Conservation (phyloP, 129 eudicot genomes). For the Flaveria ramosissima region DNA sequence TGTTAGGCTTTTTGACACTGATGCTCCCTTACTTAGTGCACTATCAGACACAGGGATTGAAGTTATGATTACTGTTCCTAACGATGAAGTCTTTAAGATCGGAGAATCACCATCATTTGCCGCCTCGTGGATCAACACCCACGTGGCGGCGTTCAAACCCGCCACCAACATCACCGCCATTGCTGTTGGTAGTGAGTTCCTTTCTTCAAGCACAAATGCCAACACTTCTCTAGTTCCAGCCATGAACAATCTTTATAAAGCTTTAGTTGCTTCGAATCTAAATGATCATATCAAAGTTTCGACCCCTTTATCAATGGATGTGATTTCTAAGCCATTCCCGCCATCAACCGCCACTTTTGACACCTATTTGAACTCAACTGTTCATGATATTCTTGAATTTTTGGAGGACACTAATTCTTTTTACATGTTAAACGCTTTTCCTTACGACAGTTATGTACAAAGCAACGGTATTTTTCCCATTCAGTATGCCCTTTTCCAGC, state of each 20-base stretch:
- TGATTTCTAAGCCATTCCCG: slow-evolving; percentile 69
- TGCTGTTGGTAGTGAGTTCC: slow-evolving; percentile 67
- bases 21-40: slow-evolving; percentile 56
- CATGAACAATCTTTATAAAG: slow-evolving; percentile 63
- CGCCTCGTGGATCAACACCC: slow-evolving; percentile 66
- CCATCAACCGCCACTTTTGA: slow-evolving; percentile 80
- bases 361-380: slow-evolving; percentile 54
- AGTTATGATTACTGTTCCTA: slow-evolving; percentile 63
- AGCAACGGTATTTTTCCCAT: slow-evolving; percentile 66
- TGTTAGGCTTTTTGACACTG: slow-evolving; percentile 65
- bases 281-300: slow-evolving; percentile 63
- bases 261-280: slow-evolving; percentile 73
- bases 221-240: slow-evolving; percentile 55
- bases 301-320: slow-evolving; percentile 64
- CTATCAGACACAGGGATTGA: slow-evolving; percentile 66
- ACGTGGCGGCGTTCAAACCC: slow-evolving; percentile 66
- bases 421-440: slow-evolving; percentile 78
- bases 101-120: slow-evolving; percentile 64
- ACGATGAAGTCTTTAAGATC: slow-evolving; percentile 52
- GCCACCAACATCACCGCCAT: slow-evolving; percentile 79
- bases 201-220: slow-evolving; percentile 48
- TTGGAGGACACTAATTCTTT: slow-evolving; percentile 54
- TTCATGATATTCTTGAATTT: slow-evolving; percentile 55
- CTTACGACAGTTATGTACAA: slow-evolving; percentile 52
- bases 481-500: slow-evolving; percentile 67